These are phyloP conservation scores for Aspergillus leporis DNA, from an alignment of 495 filamentous ascomycete genomes.

Conservation along the genomic window DNA sequence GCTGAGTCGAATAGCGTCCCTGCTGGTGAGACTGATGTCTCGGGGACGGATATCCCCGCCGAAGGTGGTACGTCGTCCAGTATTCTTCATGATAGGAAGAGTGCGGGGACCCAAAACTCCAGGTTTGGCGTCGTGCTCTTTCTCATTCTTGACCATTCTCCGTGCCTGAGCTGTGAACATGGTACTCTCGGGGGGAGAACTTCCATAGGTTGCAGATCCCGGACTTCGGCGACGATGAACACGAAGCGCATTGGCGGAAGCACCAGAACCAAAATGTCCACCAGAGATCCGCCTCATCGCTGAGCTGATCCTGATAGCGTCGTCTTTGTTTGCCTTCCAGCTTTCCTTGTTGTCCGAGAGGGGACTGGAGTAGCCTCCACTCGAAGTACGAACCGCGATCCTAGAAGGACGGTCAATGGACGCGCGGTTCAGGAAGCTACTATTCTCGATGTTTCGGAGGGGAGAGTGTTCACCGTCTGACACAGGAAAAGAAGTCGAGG, in stretches of 20 bases:
- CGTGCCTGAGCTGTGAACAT: constrained; percentile 73
- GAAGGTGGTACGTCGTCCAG: constrained; percentile 51
- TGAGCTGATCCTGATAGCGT: constrained; percentile 59
- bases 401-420: constrained; percentile 50
- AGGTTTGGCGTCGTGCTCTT: constrained; percentile 52
- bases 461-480: constrained; percentile 65
- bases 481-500: constrained; percentile 57
- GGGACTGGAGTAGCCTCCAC: constrained; percentile 46
- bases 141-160: constrained; percentile 68
- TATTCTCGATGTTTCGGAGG: constrained; percentile 63
- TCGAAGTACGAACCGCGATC: constrained; percentile 49
- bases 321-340: constrained; percentile 54
- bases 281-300: constrained; percentile 61
- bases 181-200: constrained; percentile 57
- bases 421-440: constrained; percentile 58
- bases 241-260: constrained; percentile 39
- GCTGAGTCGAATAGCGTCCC: constrained; percentile 50
- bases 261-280: constrained; percentile 28
- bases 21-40: constrained; percentile 41
- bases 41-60: constrained; percentile 50
- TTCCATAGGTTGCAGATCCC: constrained; percentile 51
- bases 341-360: constrained; percentile 41
- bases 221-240: constrained; percentile 65
- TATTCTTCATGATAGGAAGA: constrained; percentile 64
- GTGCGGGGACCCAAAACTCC: constrained; percentile 66